Conservation (phyloP, 441 rosid species). For the Adansonia madagascariensis region DNA sequence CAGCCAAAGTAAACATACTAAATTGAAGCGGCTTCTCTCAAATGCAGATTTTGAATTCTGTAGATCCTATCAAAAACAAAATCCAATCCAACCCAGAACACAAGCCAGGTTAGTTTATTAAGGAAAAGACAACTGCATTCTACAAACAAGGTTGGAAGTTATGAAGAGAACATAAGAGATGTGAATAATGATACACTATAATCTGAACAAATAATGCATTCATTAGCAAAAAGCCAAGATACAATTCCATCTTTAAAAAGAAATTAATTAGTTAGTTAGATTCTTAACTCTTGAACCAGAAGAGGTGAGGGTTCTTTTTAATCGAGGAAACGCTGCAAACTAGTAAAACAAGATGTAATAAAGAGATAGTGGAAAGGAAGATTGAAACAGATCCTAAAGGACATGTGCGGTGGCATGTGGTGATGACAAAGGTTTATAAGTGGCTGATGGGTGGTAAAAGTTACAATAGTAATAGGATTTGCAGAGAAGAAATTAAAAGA, state of each 20-base stretch:
- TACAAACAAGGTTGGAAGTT: slow-evolving; percentile 9
- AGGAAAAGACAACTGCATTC: slow-evolving; percentile 4
- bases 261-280: neutral
- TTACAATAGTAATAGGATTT: too few species aligned
- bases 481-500: too few species aligned
- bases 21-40: slow-evolving; percentile 91
- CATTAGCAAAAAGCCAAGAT: neutral
- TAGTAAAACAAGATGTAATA: too few species aligned
- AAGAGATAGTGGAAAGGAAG: too few species aligned
- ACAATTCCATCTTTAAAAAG: neutral
- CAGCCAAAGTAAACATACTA: slow-evolving; percentile 54
- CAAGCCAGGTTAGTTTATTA: slow-evolving; percentile 14
- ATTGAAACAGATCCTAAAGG: too few species aligned
- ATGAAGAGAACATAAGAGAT: slow-evolving; percentile 2
- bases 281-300: neutral
- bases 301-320: neutral
- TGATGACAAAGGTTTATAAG: too few species aligned
- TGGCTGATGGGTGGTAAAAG: too few species aligned
- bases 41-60: slow-evolving; percentile 88
- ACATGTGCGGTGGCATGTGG: too few species aligned
- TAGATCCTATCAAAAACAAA: slow-evolving; percentile 59
- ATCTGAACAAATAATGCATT: slow-evolving; percentile 1
- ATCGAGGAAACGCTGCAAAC: too few species aligned
- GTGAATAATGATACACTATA: neutral
- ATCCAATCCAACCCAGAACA: slow-evolving; percentile 9